Evolutionary conservation across 441 rosid genomes (phyloP), one percentile per base, ranked within the genome.

Genomic region (Kokia cookei): DNA sequence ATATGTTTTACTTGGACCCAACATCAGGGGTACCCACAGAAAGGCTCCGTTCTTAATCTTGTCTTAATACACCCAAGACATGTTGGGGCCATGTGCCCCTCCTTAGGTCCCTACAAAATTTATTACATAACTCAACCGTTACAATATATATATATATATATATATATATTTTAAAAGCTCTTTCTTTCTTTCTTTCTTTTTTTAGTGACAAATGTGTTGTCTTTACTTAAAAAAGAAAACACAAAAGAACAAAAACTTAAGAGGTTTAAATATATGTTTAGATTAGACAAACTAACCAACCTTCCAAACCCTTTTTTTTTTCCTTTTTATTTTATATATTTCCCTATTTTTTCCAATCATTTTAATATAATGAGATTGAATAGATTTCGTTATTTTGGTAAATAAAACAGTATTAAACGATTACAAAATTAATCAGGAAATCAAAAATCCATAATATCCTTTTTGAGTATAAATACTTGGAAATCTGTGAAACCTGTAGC

Each of bases 11-110:
- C 77, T 83, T 85, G 80, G 80, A 89, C 86, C 92, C 88, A 86
- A 84, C 89, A 86, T 60, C 66, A 35, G 72, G 51, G 78, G 78
- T 71, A 69, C 86, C 92, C 89, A 79, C 83, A 14, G 70, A 19
- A 67, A 71, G 76, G 12, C 82, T 22, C 88, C 80, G 80, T 72
- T 81, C 82, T 86, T 87, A 73, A 80, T 85, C 86, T 27, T 92
- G 98, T 92, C 97, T 66, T 84, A 92, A 87, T 90, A 74, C 75
- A 27, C 84, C 84, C 86, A 78, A 73, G 87, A 87, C 98, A 94
- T 82, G 75, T 29, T 73, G 84, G 91, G 88, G 80, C 90, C 91
- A 83, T 79, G 72, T 89, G 86, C 85, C 85, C 82, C 81, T 69
- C 73, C 79, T 14, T 55, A 75, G 15, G 83, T 73, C 85, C 79